Percentiles rank a stretch among this genome's conserved stretches.
These are phyloP conservation scores for Fusarium sp. DNA, from an alignment of 2,329 filamentous ascomycete genomes.

Conservation along the genomic window DNA sequence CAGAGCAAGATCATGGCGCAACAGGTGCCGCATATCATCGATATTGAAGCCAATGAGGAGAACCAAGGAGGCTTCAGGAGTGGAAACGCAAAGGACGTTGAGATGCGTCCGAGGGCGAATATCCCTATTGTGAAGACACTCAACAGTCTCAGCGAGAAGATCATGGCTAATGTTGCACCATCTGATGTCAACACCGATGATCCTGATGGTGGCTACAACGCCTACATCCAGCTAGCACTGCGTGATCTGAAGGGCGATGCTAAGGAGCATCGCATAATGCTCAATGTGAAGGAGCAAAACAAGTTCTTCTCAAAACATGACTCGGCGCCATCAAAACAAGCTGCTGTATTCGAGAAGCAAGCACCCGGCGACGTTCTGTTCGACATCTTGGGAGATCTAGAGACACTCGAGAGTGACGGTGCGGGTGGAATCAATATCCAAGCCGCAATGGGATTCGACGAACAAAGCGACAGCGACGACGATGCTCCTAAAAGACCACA, in stretches of 20 bases:
- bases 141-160: slow-evolving; percentile 92
- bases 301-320: slow-evolving; percentile 79
- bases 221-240: slow-evolving; percentile 80
- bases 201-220: slow-evolving; percentile 72
- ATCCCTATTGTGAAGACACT: slow-evolving; percentile 90
- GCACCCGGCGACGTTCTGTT: slow-evolving; percentile 76
- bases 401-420: slow-evolving; percentile 61
- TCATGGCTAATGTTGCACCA: slow-evolving; percentile 88
- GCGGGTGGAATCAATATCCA: slow-evolving; percentile 70
- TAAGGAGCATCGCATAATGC: slow-evolving; percentile 80
- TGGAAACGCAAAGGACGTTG: slow-evolving; percentile 89
- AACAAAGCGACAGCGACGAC: slow-evolving; percentile 77
- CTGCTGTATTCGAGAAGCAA: slow-evolving; percentile 73
- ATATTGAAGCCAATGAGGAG: slow-evolving; percentile 93
- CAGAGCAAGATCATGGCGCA: slow-evolving; percentile 68
- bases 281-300: slow-evolving; percentile 90
- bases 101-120: slow-evolving; percentile 86
- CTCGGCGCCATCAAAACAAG: slow-evolving; percentile 60
- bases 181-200: slow-evolving; percentile 77
- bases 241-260: slow-evolving; percentile 82
- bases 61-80: slow-evolving; percentile 85
- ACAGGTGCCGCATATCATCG: slow-evolving; percentile 88
- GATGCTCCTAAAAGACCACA: slow-evolving; percentile 66
- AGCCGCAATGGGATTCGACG: slow-evolving; percentile 74
- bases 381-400: slow-evolving; percentile 72